Percentiles rank a stretch among this genome's conserved stretches.
These are phyloP conservation scores for Trametes cingulata DNA, from an alignment of 768 basidiomycete genomes.

Conservation along the genomic window DNA sequence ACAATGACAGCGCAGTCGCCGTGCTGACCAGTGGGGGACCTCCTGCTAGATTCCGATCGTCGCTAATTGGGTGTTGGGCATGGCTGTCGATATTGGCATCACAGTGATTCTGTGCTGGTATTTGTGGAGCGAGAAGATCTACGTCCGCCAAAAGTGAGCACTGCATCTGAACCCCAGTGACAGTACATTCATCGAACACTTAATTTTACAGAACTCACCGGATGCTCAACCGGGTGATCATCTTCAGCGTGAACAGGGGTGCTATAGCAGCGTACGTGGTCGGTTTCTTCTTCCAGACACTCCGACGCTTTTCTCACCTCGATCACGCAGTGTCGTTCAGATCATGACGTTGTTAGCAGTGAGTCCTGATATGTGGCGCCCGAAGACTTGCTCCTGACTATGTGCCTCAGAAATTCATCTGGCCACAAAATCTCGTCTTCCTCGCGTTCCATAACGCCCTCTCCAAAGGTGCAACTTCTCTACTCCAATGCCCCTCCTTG, in stretches of 20 bases:
- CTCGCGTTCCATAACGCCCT: constrained; percentile 12
- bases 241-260: constrained; percentile 9
- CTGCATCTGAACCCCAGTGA: neutral
- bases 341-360: constrained; percentile 1
- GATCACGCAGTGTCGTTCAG: neutral
- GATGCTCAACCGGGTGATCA: constrained; percentile 11
- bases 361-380: neutral
- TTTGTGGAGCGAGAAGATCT: constrained; percentile 8
- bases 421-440: constrained; percentile 6
- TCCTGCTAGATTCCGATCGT: neutral
- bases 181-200: neutral
- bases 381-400: neutral
- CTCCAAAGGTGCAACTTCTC: neutral
- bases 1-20: too few species aligned
- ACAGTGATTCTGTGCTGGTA: constrained; percentile 13
- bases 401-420: constrained; percentile 2
- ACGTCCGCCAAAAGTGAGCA: constrained; percentile 1
- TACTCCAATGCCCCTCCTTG: neutral
- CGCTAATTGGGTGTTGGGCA: constrained; percentile 12
- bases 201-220: neutral
- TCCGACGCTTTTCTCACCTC: neutral
- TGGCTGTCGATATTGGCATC: constrained; percentile 6
- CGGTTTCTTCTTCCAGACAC: too few species aligned
- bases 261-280: constrained; percentile 12
- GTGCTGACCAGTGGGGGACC: too few species aligned